Evolutionary conservation across 345 rosid species (phyloP), one percentile per base, ranked within the genome.

Genomic region (Eucalyptus melliodora): DNA sequence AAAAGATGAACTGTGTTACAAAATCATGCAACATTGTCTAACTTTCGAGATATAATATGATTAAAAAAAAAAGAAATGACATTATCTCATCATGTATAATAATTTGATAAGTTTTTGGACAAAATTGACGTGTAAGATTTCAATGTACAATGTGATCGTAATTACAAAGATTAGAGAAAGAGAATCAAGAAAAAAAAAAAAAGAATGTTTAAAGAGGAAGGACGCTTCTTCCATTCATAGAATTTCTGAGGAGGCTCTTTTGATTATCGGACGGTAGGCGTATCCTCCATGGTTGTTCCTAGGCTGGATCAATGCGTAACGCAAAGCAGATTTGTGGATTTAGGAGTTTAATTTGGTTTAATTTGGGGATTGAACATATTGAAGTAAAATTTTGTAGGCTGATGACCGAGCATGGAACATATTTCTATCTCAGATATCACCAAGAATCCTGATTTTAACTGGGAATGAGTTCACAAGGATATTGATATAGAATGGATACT

Each of bases 211-310:
- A 56, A 24, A 24, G 12, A 56, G 27, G 24, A 44, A 86, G 92
- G 95, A 95, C 27, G 81, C 91, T n/a, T 86, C 93, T 53, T 88
- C 94, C 53, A 88, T 91, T 53, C 93, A 91, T 55, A 88, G 80
- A 92, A 89, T 34, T 88, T 90, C 53, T 92, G 56, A 90, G 62
- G 23, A 11, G 45, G 42, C 80, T 31, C 16, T 67, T 31, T 31
- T 67, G 42, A 67, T 67, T 4, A 31, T 31, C 23, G 21, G 42
- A 67, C 40, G 12, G 80, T 8, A 16, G 6, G 42, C 40, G 12
- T 67, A 67, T 67, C 42, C 42, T 31, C 80, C 42, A 31, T 0
- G 80, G 23, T 9, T 67, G 23, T 31, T 67, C 80, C 80, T 31
- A 31, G 12, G 40, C 80, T 67, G 23, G 23, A 40, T 67, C 6